Evolutionary conservation across 495 filamentous ascomycete species (phyloP).

Genomic region (Penicillium herquei): DNA sequence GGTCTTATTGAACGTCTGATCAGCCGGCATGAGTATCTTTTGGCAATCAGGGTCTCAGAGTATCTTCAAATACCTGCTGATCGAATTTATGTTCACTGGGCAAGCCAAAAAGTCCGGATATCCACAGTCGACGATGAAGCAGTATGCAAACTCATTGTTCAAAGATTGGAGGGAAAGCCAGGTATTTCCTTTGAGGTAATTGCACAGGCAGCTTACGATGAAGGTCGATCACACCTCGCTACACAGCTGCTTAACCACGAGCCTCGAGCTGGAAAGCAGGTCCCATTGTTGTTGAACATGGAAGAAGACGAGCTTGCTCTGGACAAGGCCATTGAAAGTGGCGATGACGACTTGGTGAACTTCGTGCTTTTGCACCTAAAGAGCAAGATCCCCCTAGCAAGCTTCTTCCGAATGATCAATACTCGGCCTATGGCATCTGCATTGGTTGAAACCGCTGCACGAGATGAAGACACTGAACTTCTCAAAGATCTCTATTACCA

Average conservation of each 20-base stretch:
- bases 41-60: slow-evolving; percentile 86
- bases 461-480: slow-evolving; percentile 72
- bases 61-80: slow-evolving; percentile 85
- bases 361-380: slow-evolving; percentile 87
- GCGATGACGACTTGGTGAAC: slow-evolving; percentile 88
- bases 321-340: slow-evolving; percentile 94
- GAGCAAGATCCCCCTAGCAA: slow-evolving; percentile 84
- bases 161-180: slow-evolving; percentile 78
- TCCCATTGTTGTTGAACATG: slow-evolving; percentile 91
- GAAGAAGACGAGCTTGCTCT: slow-evolving; percentile 94
- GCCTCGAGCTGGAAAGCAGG: slow-evolving; percentile 88
- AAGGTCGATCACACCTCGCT: slow-evolving; percentile 81
- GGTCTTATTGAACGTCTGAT: slow-evolving; percentile 80
- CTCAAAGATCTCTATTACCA: slow-evolving; percentile 98
- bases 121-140: slow-evolving; percentile 83
- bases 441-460: slow-evolving; percentile 81
- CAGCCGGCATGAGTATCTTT: slow-evolving; percentile 84
- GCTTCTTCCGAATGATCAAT: slow-evolving; percentile 92
- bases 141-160: slow-evolving; percentile 83
- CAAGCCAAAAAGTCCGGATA: slow-evolving; percentile 84
- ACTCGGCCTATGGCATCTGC: slow-evolving; percentile 82
- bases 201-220: slow-evolving; percentile 91
- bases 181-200: slow-evolving; percentile 95
- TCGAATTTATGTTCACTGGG: slow-evolving; percentile 94
- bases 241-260: slow-evolving; percentile 92